phyloP scores from a whole-genome alignment of 1,139 yeast genomes.

The Wickerhamiella infanticola region DNA sequence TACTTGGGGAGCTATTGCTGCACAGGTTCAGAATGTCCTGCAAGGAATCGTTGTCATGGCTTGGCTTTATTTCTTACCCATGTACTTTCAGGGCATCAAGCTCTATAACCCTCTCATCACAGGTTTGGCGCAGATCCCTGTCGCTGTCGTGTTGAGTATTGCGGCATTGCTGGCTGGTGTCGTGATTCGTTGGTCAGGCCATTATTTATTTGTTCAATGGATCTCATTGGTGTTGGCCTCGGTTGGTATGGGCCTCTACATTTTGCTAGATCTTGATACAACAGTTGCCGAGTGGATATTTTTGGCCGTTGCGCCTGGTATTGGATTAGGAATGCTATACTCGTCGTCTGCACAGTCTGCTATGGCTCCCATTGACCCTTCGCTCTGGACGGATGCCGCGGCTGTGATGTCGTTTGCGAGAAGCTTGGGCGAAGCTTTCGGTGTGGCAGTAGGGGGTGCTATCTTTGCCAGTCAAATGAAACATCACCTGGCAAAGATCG shows the following conservation, averaged over 20 bases:
- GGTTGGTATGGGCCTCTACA: constrained; percentile 38
- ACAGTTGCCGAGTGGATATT: constrained; percentile 34
- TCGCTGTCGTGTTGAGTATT: constrained; percentile 37
- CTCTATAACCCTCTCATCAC: constrained; percentile 35
- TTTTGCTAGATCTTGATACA: constrained; percentile 29
- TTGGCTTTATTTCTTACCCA: constrained; percentile 30
- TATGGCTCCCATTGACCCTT: constrained; percentile 36
- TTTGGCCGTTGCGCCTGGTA: constrained; percentile 36
- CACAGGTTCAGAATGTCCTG: constrained; percentile 25
- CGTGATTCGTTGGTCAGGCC: constrained; percentile 30
- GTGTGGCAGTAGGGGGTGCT: constrained; percentile 36
- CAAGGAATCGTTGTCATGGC: constrained; percentile 31
- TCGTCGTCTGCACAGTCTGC: constrained; percentile 30
- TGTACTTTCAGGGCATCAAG: constrained; percentile 41
- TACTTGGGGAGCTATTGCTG: constrained; percentile 24
- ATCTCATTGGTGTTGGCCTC: constrained; percentile 32
- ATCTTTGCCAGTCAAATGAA: constrained; percentile 26
- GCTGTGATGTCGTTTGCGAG: constrained; percentile 36
- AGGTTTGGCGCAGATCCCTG: constrained; percentile 41
- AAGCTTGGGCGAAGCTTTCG: constrained; percentile 36
- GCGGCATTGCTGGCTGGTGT: constrained; percentile 34
- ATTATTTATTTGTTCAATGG: constrained; percentile 23
- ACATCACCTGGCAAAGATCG: constrained; percentile 9
- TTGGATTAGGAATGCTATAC: constrained; percentile 38
- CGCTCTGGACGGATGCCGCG: constrained; percentile 37